Base-by-base conservation (phyloP, 371 early-diverging fungal species). In the Capillidium heterosporum region DNA sequence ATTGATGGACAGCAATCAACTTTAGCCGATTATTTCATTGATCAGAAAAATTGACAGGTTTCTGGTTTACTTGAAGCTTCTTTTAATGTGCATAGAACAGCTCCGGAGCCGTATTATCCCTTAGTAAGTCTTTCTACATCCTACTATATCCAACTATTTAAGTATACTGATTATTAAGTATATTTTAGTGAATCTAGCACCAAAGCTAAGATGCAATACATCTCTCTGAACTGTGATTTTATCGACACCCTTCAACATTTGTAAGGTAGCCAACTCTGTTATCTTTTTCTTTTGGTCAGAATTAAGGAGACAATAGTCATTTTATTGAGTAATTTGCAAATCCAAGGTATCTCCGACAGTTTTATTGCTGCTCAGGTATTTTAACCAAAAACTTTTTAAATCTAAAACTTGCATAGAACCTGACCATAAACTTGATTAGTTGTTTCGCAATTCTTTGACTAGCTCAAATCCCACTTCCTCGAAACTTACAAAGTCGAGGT, bases 181-280 rank as follows among this genome's bases (percentile, higher is more conserved):
- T 35, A 35, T 7, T 35, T 35, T 35, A 35, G 35, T 35, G 35
- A 35, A 35, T 13, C 35, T 35, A 35, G 7, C 13, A 7, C 35
- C 35, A 44, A 44, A 44, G 19, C 7, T 44, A 44, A 19, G 19
- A 17, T 44, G 19, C 44, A 44, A 44, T 44, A 17, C 19, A 15
- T 19, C 7, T 7, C 23, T 19, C 5, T 44, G 23, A 15, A 10
- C 19, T 7, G 82, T 44, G 75, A 78, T 61, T 74, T 79, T 60
- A 64, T 83, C 48, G 84, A 82, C 52, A 81, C 91, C 43, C 63
- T n/a, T 96, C 64, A 91, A 95, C 68, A 86, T 83, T 1, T 79
- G 82, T 67, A 87, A 86, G 65, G 85, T 90, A 0, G 87, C 91
- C 40, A 95, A 96, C 68, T 85, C 83, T 63, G 77, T 86, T 59